Conservation (phyloP, 2,329 filamentous ascomycete species). For the Pseudocercospora cruenta region DNA sequence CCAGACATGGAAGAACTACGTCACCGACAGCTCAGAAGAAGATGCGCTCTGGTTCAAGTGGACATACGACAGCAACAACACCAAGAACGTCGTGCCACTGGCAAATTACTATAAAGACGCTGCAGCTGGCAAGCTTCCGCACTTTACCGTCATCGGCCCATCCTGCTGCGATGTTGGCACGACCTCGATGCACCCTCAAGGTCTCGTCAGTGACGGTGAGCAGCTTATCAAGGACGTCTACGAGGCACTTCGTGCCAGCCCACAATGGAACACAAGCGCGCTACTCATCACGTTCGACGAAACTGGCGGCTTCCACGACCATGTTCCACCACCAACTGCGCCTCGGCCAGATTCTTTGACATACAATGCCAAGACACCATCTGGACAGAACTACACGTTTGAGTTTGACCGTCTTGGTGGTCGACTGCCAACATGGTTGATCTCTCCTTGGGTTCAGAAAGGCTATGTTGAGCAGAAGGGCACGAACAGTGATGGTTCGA, state of each 20-base stretch:
- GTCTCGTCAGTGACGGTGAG: conserved; percentile 44
- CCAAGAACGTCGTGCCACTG: conserved; percentile 34
- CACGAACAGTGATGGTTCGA: conserved; percentile 10
- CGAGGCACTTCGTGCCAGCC: conserved; percentile 45
- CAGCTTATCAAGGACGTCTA: conserved; percentile 48
- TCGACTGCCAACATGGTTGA: conserved; percentile 45
- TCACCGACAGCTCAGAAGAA: conserved; percentile 41
- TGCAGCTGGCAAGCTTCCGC: conserved; percentile 31
- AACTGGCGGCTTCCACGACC: conserved; percentile 48
- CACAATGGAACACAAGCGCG: conserved; percentile 46
- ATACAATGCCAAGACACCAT: conserved; percentile 38
- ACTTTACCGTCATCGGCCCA: conserved; percentile 37
- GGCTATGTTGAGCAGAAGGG: conserved; percentile 12
- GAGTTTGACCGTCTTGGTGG: conserved; percentile 46
- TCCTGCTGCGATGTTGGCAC: conserved; percentile 34
- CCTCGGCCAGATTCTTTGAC: conserved; percentile 42
- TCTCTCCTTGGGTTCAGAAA: conserved; percentile 38
- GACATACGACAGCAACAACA: conserved; percentile 44
- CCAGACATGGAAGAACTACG: conserved; percentile 48
- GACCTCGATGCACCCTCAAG: conserved; percentile 46
- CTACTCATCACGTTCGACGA: conserved; percentile 49
- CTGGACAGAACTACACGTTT: conserved; percentile 41
- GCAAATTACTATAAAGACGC: conserved; percentile 33
- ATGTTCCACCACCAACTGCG: conserved; percentile 44
- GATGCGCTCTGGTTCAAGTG: conserved; percentile 45